phyloP scores from a whole-genome alignment of 257 asterid species.

The Catharanthus roseus region DNA sequence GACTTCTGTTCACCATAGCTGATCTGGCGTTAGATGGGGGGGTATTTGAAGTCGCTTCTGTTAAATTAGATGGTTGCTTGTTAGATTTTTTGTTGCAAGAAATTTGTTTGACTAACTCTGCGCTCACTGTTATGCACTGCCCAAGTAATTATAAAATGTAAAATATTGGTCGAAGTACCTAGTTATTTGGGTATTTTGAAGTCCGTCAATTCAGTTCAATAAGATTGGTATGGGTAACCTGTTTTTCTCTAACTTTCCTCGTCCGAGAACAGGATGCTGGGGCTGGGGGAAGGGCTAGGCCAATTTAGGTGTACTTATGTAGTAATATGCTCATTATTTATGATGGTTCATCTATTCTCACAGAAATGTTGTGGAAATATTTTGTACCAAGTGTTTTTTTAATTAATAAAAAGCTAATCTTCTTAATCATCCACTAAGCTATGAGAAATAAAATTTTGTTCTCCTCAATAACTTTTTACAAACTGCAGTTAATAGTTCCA shows the following conservation, averaged over 20 bases:
- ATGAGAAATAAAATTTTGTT: background rate
- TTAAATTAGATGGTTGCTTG: background rate
- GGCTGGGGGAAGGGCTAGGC: slow-evolving; percentile 49
- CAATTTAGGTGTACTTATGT: slow-evolving; percentile 62
- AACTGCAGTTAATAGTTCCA: background rate
- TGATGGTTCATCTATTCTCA: background rate
- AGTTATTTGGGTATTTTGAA: background rate
- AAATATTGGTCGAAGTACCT: background rate
- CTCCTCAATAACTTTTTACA: background rate
- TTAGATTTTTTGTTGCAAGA: background rate
- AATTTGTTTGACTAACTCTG: background rate
- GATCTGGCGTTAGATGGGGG: slow-evolving; percentile 1
- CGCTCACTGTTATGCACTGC: background rate
- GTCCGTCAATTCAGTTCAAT: background rate
- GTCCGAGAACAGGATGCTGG: slow-evolving; percentile 43
- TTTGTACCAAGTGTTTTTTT: background rate
- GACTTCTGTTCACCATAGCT: slow-evolving; percentile 2
- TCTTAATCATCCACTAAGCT: background rate
- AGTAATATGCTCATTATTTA: slow-evolving; percentile 41
- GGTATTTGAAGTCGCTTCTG: background rate
- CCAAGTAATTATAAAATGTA: background rate
- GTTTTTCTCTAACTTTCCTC: background rate
- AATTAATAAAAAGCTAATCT: background rate
- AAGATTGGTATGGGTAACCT: background rate
- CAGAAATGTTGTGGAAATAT: background rate